phyloP scores from a whole-genome alignment of 805 yeast species.

The Komagataella mondaviorum region DNA sequence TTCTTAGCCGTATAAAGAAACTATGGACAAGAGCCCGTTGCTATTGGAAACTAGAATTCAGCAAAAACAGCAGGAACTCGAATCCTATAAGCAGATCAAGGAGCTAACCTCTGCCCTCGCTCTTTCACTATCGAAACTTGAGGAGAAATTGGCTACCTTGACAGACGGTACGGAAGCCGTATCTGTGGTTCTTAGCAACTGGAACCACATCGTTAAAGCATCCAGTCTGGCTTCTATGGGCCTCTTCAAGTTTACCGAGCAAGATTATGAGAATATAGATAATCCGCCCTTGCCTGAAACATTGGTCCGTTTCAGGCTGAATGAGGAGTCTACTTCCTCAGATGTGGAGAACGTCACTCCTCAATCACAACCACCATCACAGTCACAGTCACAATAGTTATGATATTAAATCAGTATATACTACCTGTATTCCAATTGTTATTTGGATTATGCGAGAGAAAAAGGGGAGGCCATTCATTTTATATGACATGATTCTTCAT shows the following conservation, averaged over 20 bases:
- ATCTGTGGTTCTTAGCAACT: slow-evolving; percentile 42
- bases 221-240: slow-evolving; percentile 47
- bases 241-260: slow-evolving; percentile 26
- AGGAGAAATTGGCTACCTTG: slow-evolving; percentile 32
- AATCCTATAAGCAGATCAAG: slow-evolving; percentile 31
- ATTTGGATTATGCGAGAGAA: slow-evolving; percentile 1
- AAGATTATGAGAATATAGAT: slow-evolving; percentile 23
- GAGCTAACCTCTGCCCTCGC: slow-evolving; percentile 31
- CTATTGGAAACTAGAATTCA: slow-evolving; percentile 16
- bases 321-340: slow-evolving; percentile 19
- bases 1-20: too few species aligned
- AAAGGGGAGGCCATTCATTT: neutral
- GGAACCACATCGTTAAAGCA: slow-evolving; percentile 50
- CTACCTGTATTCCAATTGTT: neutral
- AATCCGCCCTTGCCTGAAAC: slow-evolving; percentile 50
- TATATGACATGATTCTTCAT: too few species aligned
- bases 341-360: neutral
- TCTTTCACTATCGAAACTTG: slow-evolving; percentile 31
- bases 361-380: neutral
- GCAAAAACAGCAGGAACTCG: slow-evolving; percentile 39
- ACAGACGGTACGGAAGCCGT: slow-evolving; percentile 49
- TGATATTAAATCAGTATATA: neutral
- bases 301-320: slow-evolving; percentile 42
- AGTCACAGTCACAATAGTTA: neutral
- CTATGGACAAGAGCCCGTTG: neutral